Percentiles rank a stretch among this genome's conserved stretches.
These are phyloP conservation scores for Ascoidea asiatica DNA, from an alignment of 805 yeast species.

Conservation along the genomic window DNA sequence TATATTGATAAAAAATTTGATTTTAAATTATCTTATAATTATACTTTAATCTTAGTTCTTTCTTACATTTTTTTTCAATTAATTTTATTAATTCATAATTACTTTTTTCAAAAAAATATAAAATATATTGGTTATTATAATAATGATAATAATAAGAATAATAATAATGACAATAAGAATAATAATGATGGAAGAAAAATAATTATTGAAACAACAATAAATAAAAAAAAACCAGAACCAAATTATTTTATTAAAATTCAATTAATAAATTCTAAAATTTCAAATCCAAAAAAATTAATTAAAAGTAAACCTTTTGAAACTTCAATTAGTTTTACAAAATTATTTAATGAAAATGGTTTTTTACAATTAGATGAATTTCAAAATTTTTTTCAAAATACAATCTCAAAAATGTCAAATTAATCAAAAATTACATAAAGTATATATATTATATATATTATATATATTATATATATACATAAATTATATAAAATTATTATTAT, in stretches of 20 bases:
- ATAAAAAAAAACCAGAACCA: conserved; percentile 28
- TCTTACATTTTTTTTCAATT: conserved; percentile 24
- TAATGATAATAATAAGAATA: conserved; percentile 22
- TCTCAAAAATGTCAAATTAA: background rate
- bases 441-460: no score
- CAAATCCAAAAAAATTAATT: conserved; percentile 12
- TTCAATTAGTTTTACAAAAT: conserved; percentile 21
- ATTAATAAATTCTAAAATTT: conserved; percentile 1
- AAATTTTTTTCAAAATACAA: conserved; percentile 13
- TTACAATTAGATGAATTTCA: conserved; percentile 23
- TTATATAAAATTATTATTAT: no score
- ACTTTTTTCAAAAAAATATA: conserved; percentile 25
- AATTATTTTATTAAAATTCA: conserved; percentile 24
- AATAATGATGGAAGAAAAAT: conserved; percentile 14
- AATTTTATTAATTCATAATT: conserved; percentile 21
- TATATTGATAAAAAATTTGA: conserved; percentile 33
- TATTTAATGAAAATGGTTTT: conserved; percentile 35
- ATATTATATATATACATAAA: no score
- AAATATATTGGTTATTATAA: conserved; percentile 30
- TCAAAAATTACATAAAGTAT: no score
- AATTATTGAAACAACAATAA: conserved; percentile 22
- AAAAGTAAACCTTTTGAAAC: conserved; percentile 7
- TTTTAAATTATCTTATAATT: conserved; percentile 25
- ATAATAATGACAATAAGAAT: conserved; percentile 28
- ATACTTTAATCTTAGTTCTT: conserved; percentile 22